Evolutionary conservation across 768 basidiomycete genomes (phyloP).

Genomic region (Leucocoprinus sp.): DNA sequence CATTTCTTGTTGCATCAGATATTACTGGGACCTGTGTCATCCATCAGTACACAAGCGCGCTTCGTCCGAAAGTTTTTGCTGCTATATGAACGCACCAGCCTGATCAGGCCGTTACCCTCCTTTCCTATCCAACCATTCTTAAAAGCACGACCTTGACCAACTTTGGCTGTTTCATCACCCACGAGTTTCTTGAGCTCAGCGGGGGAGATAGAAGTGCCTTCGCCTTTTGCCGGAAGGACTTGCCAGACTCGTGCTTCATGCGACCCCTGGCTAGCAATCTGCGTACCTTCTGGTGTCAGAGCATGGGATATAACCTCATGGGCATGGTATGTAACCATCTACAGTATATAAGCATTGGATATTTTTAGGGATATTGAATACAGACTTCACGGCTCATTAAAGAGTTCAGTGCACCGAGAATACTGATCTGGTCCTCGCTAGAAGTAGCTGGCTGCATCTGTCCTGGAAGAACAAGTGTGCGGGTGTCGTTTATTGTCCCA

Average conservation of each 20-base stretch:
- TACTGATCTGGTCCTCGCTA: constrained; percentile 72
- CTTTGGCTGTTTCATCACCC: constrained; percentile 83
- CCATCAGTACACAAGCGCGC: constrained; percentile 10
- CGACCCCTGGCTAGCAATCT: constrained; percentile 75
- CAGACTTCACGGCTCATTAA: constrained; percentile 76
- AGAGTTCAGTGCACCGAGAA: constrained; percentile 90
- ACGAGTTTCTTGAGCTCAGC: constrained; percentile 65
- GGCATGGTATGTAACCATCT: constrained; percentile 82
- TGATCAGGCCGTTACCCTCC: constrained; percentile 80
- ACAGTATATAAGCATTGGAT: constrained; percentile 8
- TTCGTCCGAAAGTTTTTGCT: too few species aligned
- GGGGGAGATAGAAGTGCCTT: constrained; percentile 56
- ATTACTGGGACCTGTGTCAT: constrained; percentile 49
- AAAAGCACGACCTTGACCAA: constrained; percentile 94
- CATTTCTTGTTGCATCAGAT: constrained; percentile 64
- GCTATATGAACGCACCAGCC: constrained; percentile 44
- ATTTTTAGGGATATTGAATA: constrained; percentile 10
- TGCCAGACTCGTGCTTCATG: constrained; percentile 95
- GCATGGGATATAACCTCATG: constrained; percentile 69
- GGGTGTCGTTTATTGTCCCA: constrained; percentile 56
- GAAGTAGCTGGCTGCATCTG: constrained; percentile 46
- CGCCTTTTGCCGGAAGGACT: constrained; percentile 64
- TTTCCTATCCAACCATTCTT: constrained; percentile 96
- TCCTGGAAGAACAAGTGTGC: constrained; percentile 60
- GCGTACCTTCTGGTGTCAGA: constrained; percentile 75